Evolutionary conservation across 176 grass and related monocot genomes (phyloP), one percentile per base, ranked within the genome.

Genomic region (Poa annua): DNA sequence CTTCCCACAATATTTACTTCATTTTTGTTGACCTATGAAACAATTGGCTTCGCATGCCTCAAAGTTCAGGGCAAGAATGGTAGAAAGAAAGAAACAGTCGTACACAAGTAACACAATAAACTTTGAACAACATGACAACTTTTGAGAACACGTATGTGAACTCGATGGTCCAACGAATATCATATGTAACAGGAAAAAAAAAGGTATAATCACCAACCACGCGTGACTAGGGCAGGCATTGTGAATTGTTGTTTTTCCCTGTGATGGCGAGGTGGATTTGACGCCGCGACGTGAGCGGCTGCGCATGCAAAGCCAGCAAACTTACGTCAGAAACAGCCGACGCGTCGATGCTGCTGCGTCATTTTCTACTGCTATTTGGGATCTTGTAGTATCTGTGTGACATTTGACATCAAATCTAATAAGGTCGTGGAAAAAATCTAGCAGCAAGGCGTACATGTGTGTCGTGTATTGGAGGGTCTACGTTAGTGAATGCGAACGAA

Each of bases 211-310:
- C 32, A 36, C 11, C 71, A 20, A 20, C 44, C 14, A 7, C 7
- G 14, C 29, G 29, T 2, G 29, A 29, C 29, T n/a, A n/a, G n/a
- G n/a, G n/a, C n/a, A n/a, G n/a, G n/a, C n/a, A n/a, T n/a, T n/a
- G n/a, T 6, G 11, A 11, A 62, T 11, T 56, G 20, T 59, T 59
- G 21, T 62, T 62, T 1, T 8, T 17, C 34, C 53, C 12, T 41
- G 6, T 15, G 20, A 42, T 29, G 25, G 24, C 33, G 55, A 26
- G 60, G 10, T 50, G 25, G 60, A 66, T 15, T 0, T 8, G 63
- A 81, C 7, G 63, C 20, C 64, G 63, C 64, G 63, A 81, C 32
- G 6, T 69, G 63, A 53, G 65, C 60, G 62, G 42, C 24, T 15
- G 33, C 22, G 75, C 38, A 59, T 26, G 57, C 26, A 5, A 15